phyloP scores from a whole-genome alignment of 768 basidiomycete genomes.

The Fibroporia radiculosa region DNA sequence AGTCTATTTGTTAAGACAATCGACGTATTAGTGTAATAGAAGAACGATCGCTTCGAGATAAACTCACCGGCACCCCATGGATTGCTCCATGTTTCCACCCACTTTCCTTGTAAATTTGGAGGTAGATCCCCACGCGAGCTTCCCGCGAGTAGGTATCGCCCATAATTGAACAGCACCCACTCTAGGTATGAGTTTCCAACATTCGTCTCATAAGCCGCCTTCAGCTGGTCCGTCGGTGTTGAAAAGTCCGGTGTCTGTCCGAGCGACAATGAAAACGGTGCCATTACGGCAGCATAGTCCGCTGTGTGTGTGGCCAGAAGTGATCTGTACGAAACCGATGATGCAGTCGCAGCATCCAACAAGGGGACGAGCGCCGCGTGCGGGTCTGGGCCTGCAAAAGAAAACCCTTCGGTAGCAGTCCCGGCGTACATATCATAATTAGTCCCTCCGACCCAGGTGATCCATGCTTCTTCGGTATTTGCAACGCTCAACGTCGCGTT shows the following conservation, averaged over 20 bases:
- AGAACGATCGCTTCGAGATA: not conserved
- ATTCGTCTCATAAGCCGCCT: constrained; percentile 43
- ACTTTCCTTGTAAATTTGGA: constrained; percentile 69
- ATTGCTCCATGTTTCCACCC: constrained; percentile 47
- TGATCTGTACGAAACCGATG: constrained; percentile 26
- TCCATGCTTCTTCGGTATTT: constrained; percentile 46
- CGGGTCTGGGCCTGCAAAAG: constrained; percentile 60
- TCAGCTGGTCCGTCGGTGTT: constrained; percentile 51
- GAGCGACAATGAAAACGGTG: constrained; percentile 47
- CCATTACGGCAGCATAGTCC: constrained; percentile 38
- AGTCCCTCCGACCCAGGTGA: constrained; percentile 71
- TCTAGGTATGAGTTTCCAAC: constrained; percentile 60
- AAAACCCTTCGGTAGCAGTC: constrained; percentile 42
- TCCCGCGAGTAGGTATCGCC: constrained; percentile 55
- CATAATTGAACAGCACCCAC: constrained; percentile 69
- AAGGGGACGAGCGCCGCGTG: constrained; percentile 36
- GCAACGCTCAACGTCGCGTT: constrained; percentile 39
- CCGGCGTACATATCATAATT: constrained; percentile 61
- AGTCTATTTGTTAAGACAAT: constrained; percentile 16
- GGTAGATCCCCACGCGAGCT: constrained; percentile 59
- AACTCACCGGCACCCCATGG: constrained; percentile 57
- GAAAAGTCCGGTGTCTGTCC: constrained; percentile 49
- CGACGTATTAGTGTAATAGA: not conserved
- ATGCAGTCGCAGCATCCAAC: constrained; percentile 18
- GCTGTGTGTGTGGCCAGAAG: constrained; percentile 41